Conservation (phyloP, 495 filamentous ascomycete genomes). For the Cetradonia linearis region DNA sequence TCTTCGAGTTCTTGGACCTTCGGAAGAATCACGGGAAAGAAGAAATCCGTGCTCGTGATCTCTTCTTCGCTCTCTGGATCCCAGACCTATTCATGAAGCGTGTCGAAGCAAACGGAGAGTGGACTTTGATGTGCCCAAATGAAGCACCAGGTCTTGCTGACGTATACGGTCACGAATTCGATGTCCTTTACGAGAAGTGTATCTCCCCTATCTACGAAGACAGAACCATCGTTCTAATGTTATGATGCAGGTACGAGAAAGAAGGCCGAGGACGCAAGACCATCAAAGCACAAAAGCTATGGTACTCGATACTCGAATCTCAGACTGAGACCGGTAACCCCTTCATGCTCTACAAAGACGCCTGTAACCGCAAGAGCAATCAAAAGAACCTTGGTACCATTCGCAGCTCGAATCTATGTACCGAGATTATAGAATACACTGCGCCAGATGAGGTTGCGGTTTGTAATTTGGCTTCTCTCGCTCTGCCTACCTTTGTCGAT, state of each 20-base stretch:
- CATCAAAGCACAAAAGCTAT: constrained; percentile 95
- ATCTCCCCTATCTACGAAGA: not conserved
- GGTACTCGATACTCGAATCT: constrained; percentile 94
- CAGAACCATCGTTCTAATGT: not conserved
- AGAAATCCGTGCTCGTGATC: constrained; percentile 89
- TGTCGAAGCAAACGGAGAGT: constrained; percentile 86
- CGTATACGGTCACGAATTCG: constrained; percentile 95
- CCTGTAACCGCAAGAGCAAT: constrained; percentile 97
- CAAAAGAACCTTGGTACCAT: constrained; percentile 99
- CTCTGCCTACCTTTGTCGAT: constrained; percentile 83
- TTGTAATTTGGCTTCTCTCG: constrained; percentile 92
- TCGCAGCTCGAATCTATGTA: constrained; percentile 96
- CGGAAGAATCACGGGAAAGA: constrained; percentile 99
- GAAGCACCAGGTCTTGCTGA: constrained; percentile 92
- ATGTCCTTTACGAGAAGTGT: constrained; percentile 76
- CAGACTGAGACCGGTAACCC: constrained; percentile 98
- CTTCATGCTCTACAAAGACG: constrained; percentile 99
- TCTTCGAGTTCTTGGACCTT: constrained; percentile 93
- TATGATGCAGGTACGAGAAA: constrained; percentile 55
- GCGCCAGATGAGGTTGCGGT: constrained; percentile 97
- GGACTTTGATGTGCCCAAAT: constrained; percentile 96
- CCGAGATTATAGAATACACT: constrained; percentile 95
- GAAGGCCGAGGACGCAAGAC: constrained; percentile 82
- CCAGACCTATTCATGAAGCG: constrained; percentile 99
- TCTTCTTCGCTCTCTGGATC: constrained; percentile 97